Evolutionary conservation across 371 early-diverging fungal genomes (phyloP), one percentile per base, ranked within the genome.

Genomic region (Blyttiomyces sp.): DNA sequence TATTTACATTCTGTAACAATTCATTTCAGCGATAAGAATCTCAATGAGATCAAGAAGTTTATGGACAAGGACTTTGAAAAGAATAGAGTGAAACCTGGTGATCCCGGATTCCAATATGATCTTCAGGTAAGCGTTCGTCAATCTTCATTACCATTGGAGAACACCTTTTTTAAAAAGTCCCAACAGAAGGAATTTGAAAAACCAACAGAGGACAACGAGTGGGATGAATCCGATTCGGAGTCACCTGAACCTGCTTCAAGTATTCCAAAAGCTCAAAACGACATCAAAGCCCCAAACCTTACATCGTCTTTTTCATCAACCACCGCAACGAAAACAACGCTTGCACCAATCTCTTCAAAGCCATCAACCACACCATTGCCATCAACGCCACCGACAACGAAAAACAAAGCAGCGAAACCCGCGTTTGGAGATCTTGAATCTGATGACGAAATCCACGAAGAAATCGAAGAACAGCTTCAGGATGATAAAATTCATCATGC

Each of bases 21-120:
- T 33, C 32, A 28, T n/a, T 17, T 11, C 46, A 74, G 75, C 28
- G 71, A 71, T 39, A 59, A 58, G 9, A 67, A 64, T 16, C 52
- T 75, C 1, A 33, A 36, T 1, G 43, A 49, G 33, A 43, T 69
- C 16, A 76, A 76, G 50, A 19, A 27, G 2, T 24, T 30, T 26
- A 76, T 76, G 76, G 44, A 71, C 27, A 43, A 19, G 11, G 67
- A 69, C 21, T 76, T 71, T 49, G 72, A 67, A 39, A 66, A 64
- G 48, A 66, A 64, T 30, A 45, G 44, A 16, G 42, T 76, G 5
- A 52, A 55, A 28, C 68, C 68, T 16, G 62, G 63, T 5, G 70
- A 72, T 52, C 55, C 61, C 2, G 67, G 61, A 2, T 76, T 54
- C 49, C n/a, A 58, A 23, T 76, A 76, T 50, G 76, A 76, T 35